Base-by-base conservation (phyloP, 2,329 filamentous ascomycete genomes). In the Aaosphaeria pasadenensis region DNA sequence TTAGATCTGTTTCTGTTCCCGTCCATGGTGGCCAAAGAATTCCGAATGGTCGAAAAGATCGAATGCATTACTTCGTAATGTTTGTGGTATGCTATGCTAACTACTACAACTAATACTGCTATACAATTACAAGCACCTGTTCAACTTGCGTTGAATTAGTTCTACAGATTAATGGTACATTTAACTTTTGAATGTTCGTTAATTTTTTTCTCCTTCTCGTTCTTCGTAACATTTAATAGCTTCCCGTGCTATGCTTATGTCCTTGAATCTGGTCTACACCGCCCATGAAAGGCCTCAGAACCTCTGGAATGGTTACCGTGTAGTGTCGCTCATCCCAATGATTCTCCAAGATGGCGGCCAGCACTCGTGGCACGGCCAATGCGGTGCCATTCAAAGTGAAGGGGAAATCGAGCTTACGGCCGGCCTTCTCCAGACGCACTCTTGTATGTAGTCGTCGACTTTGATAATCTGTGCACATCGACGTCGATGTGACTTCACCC, bases 331-430 rank as follows among this genome's bases (percentile, higher is more conserved):
- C 86, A 62, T 94, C 82, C 88, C 91, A 99, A 1, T 90, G 87
- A 62, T 91, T 90, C 76, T 99, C 94, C 55, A 99, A 67, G 44
- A 99, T 78, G 5, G 91, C 91, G 28, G 94, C 91, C 50, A 99
- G 67, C 9, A 99, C 88, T 45, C 94, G 80, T 4, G 94, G 94
- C 35, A 97, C 87, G 1, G 94, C 94, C 60, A 97, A 77, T 0
- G 92, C 94, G 1, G 94, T 99, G 1, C 92, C 95, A 67, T 99
- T 99, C 35, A 95, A 79, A 0, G 94, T 99, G 74, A 89, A 90
- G 11, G 91, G 90, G 68, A 90, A 97, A 1, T 79, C 77, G 38
- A 87, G 72, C 63, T 80, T 83, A n/a, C 60, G 52, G n/a, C 66
- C 66, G 7, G 48, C 56, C 13, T 67, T 72, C 38, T 72, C 72